Base-by-base conservation (phyloP, 768 basidiomycete species). In the Boletus sensibilis region DNA sequence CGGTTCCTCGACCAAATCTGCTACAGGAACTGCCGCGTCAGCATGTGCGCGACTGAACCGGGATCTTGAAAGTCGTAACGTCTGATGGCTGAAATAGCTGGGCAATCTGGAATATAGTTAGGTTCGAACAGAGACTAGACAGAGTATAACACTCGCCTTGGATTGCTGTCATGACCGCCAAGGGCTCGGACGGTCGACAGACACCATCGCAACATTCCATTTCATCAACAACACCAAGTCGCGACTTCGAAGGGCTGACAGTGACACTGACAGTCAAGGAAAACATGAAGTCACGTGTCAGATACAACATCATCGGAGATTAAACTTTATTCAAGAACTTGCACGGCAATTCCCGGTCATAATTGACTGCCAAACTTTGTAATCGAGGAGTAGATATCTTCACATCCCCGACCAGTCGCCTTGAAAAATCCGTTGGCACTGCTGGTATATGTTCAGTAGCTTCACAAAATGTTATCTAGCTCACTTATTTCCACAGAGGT, bases 391-490 rank as follows among this genome's bases (percentile, higher is more conserved):
- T 50, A 42, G 20, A 62, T 55, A 52, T 51, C 43, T 48, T 43
- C 57, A 62, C 50, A 58, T 60, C 53, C 29, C 55, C 61, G 64
- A 70, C 67, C 72, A 72, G 74, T 72, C 78, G 89, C 90, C 91
- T 93, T 93, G 86, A 93, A 93, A 92, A 81, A 92, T 92, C 91
- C 91, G 78, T 92, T 92, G 90, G 79, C 89, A 90, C 90, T 75
- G 67, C 75, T 79, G 88, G 89, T 87, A 71, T 40, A 25, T 37
- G 79, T 75, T 42, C 20, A 21, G 20, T 14, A 13, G 14, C 34
- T 37, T 52, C 45, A 25, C 31, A 11, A 2, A 23, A 13, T 18
- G 21, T 37, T 21, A 5, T 35, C 2, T 16, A 1, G 11, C 65
- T 68, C 40, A 71, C 31, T 23, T 7, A 20, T 62, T n/a, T 48